A percentile compares a stretch with the other conserved stretches of the same genome.
Evolutionary conservation across 2,329 filamentous ascomycete species (phyloP).

Genomic region (Colletotrichum sp.): DNA sequence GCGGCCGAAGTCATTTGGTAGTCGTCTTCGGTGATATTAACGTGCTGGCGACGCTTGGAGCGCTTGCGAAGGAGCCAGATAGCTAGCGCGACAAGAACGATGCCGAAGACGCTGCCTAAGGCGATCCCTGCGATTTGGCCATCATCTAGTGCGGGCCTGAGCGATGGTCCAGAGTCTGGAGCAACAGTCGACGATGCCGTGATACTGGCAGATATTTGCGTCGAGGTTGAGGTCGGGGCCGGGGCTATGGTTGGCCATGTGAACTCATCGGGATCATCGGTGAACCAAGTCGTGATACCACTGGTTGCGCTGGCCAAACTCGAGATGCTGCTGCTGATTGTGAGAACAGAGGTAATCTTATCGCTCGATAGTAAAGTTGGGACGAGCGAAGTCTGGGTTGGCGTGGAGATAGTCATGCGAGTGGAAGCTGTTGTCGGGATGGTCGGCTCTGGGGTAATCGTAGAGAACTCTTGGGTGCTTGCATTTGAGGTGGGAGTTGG

Average conservation of each 20-base stretch:
- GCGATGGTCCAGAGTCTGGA: not conserved
- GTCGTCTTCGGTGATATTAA: not conserved
- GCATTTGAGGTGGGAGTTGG: not conserved
- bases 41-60: constrained; percentile 15
- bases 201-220: not conserved
- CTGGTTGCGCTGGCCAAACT: not conserved
- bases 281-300: not conserved
- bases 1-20: constrained; percentile 20
- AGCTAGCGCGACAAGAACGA: constrained; percentile 26
- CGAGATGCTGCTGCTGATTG: not conserved
- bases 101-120: constrained; percentile 26
- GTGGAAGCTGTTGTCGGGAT: not conserved
- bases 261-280: not conserved
- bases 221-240: not conserved
- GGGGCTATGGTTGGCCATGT: not conserved
- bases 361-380: not conserved
- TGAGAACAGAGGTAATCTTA: not conserved
- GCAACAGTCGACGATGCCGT: not conserved
- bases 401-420: not conserved
- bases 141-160: constrained; percentile 20
- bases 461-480: not conserved
- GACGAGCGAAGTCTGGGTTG: not conserved
- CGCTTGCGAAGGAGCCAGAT: constrained; percentile 25
- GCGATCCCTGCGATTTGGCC: constrained; percentile 33
- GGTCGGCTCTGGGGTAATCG: not conserved